Conservation (phyloP, 805 yeast genomes). For the Wickerhamiella siamensis region DNA sequence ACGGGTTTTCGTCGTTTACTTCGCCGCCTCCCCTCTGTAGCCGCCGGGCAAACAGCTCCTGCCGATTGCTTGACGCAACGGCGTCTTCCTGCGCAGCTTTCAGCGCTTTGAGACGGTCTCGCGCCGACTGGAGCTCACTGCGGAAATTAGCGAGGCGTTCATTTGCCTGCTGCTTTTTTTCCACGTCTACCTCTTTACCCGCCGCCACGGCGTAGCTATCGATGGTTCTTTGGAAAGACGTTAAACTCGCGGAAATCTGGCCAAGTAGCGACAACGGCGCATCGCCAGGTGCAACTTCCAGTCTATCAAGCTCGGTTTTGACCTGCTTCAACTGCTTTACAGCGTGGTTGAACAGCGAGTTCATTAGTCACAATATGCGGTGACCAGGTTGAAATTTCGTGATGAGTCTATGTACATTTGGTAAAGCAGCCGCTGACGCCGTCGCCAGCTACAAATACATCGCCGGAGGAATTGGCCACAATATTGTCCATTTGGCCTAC, state of each 20-base stretch:
- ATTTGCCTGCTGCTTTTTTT: constrained; percentile 41
- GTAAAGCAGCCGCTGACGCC: constrained; percentile 15
- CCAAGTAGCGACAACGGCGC: constrained; percentile 66
- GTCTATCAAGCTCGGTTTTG: constrained; percentile 49
- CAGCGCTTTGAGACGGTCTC: constrained; percentile 38
- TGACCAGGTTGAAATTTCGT: not conserved
- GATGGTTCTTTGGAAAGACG: constrained; percentile 60
- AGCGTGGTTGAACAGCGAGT: constrained; percentile 80
- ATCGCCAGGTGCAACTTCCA: constrained; percentile 42
- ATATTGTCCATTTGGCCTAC: constrained; percentile 1
- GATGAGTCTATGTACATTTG: not conserved
- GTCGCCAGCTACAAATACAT: constrained; percentile 16
- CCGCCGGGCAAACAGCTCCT: constrained; percentile 43
- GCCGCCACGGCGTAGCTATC: constrained; percentile 49
- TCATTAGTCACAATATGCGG: constrained; percentile 28
- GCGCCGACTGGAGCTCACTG: constrained; percentile 29
- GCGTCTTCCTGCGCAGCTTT: constrained; percentile 41
- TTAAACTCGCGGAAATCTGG: constrained; percentile 63
- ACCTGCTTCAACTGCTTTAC: constrained; percentile 67
- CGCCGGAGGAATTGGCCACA: constrained; percentile 2
- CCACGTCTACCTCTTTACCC: constrained; percentile 42
- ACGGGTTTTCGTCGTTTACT: constrained; percentile 24
- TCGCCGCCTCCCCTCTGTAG: constrained; percentile 10
- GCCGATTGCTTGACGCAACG: constrained; percentile 33
- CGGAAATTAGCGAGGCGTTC: constrained; percentile 48